Evolutionary conservation across 495 filamentous ascomycete species (phyloP).

Genomic region (Aspergillus nanangensis): DNA sequence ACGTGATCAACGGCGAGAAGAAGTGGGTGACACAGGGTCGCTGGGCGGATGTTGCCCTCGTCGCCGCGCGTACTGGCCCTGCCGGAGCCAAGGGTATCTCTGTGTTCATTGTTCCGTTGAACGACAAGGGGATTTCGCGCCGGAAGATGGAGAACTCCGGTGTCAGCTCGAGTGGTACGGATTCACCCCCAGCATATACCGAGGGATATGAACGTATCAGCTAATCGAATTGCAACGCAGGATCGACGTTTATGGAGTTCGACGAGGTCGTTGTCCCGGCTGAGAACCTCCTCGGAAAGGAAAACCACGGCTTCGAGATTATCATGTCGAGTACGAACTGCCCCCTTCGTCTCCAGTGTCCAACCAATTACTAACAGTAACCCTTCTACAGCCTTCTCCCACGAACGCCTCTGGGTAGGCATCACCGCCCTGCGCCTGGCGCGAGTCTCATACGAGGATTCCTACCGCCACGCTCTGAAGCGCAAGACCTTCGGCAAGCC

Average conservation of each 20-base stretch:
- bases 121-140: too few relatives aligned
- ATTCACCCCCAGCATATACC: too few relatives aligned
- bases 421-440: conserved; percentile 30
- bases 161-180: too few relatives aligned
- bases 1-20: too few relatives aligned
- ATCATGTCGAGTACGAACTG: conserved; percentile 32
- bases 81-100: too few relatives aligned
- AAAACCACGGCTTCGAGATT: conserved; percentile 37
- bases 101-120: too few relatives aligned
- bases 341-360: background rate
- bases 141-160: too few relatives aligned
- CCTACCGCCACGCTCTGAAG: conserved; percentile 32
- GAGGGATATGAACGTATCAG: too few relatives aligned
- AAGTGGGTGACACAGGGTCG: too few relatives aligned
- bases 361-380: background rate
- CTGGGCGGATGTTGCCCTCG: too few relatives aligned
- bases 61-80: too few relatives aligned
- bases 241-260: conserved; percentile 35
- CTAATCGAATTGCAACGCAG: conserved; percentile 2
- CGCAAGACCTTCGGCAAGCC: conserved; percentile 39
- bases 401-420: conserved; percentile 34
- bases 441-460: conserved; percentile 32
- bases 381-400: conserved; percentile 28
- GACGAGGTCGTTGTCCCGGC: conserved; percentile 32
- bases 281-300: conserved; percentile 27